Evolutionary conservation across 345 rosid species (phyloP).

Genomic region (Rhodamnia rubescens): DNA sequence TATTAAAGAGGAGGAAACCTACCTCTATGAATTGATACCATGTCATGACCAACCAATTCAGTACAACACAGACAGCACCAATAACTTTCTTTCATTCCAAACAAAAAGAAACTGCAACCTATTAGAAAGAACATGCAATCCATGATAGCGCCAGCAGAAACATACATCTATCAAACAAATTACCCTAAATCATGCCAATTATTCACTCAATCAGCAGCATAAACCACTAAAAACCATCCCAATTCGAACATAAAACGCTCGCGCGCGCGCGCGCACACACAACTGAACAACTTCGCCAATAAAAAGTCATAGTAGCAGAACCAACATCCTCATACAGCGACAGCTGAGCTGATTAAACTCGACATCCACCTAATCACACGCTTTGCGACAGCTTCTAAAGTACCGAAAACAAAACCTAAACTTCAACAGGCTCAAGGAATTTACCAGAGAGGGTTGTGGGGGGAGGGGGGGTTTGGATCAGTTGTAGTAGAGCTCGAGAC

Average conservation of each 20-base stretch:
- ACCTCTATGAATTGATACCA: not conserved
- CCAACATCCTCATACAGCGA: not conserved
- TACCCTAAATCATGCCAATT: not conserved
- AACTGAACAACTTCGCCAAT: not conserved
- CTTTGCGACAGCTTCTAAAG: not conserved
- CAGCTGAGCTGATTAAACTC: not conserved
- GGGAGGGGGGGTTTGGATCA: too few species aligned
- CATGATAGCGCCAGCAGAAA: not conserved
- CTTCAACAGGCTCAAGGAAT: not conserved
- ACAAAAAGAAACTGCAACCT: not conserved
- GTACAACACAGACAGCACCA: not conserved
- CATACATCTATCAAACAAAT: not conserved
- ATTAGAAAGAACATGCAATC: not conserved
- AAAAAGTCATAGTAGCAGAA: not conserved
- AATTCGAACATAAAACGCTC: not conserved
- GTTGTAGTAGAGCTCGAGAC: constrained; percentile 69
- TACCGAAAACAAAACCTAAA: not conserved
- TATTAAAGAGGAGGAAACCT: not conserved
- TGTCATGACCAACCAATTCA: not conserved
- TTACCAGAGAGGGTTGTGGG: not conserved
- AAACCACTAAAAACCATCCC: not conserved
- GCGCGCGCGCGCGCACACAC: not conserved
- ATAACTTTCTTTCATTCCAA: not conserved
- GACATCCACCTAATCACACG: not conserved
- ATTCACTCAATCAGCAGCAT: not conserved